Evolutionary conservation across 805 yeast genomes (phyloP), one percentile per base, ranked within the genome.

Genomic region (Brettanomyces bruxellensis): DNA sequence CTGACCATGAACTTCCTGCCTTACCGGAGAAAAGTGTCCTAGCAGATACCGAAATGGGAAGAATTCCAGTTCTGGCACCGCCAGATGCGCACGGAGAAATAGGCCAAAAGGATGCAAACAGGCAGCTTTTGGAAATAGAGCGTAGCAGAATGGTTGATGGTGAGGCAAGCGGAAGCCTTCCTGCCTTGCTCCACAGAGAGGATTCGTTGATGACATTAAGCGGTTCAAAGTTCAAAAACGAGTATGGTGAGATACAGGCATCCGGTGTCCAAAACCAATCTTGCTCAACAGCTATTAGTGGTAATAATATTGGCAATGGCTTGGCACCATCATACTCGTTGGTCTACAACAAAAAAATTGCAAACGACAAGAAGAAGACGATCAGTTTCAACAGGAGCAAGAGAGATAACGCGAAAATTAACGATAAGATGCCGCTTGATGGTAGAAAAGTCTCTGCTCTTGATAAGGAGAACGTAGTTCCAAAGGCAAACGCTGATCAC

Each of bases 321-420:
- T 60, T 79, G 34, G 84, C 81, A 0, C 83, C 86, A 3, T 68
- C 75, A 24, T 72, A 72, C 34, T 74, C 85, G 3, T 74, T 75
- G 45, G 81, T 78, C 22, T 72, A 76, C 13, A 75, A 79, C 14
- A 73, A 74, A 55, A 73, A 70, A 46, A 63, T 76, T 30, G 64
- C 64, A 5, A 64, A 62, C 44, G 65, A 73, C 48, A 67, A 68
- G 53, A 65, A 66, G 47, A 73, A 71, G 44, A 65, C 63, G 49
- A 55, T 61, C 34, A 53, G 58, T 9, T 24, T 51, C 7, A 52
- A 49, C 12, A 28, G 11, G 7, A 39, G 45, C 5, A 13, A 47
- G 11, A 3, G 43, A 25, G 23, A 13, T 13, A 8, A 13, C 9
- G 12, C 5, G n/a, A 30, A 18, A 30, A 13, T 14, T 11, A 41